Evolutionary conservation across 257 asterid species (phyloP).

Genomic region (Agastache rugosa): DNA sequence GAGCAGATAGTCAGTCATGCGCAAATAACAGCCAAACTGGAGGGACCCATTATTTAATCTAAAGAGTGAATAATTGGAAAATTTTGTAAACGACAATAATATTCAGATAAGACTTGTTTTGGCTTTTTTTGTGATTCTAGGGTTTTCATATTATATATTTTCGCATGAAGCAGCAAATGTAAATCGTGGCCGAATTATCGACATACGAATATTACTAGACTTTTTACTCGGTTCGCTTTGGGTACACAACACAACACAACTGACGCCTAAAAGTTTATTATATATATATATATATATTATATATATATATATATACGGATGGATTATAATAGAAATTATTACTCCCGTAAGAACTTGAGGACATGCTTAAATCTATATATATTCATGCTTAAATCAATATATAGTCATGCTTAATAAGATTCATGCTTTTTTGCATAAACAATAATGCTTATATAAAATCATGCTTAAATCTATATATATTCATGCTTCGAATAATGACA

Average conservation of each 20-base stretch:
- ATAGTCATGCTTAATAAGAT: no score
- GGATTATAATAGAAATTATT: no score
- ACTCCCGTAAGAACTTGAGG: no score
- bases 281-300: no score
- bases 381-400: no score
- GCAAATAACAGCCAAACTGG: not conserved
- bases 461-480: no score
- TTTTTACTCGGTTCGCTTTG: not conserved
- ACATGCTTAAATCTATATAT: no score
- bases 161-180: slow-evolving; percentile 10
- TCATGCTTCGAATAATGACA: no score
- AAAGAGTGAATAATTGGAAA: slow-evolving; percentile 15
- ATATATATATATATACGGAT: no score
- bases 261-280: not conserved
- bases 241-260: not conserved
- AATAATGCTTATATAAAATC: no score
- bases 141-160: not conserved
- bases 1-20: not conserved
- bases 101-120: slow-evolving; percentile 1
- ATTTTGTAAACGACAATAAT: slow-evolving; percentile 23
- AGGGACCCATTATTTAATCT: slow-evolving; percentile 7
- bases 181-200: slow-evolving; percentile 16
- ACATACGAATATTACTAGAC: slow-evolving; percentile 7
- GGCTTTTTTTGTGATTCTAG: slow-evolving; percentile 14
- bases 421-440: no score